Conservation (phyloP, 306 rosid species). For the Fagus sylvatica region DNA sequence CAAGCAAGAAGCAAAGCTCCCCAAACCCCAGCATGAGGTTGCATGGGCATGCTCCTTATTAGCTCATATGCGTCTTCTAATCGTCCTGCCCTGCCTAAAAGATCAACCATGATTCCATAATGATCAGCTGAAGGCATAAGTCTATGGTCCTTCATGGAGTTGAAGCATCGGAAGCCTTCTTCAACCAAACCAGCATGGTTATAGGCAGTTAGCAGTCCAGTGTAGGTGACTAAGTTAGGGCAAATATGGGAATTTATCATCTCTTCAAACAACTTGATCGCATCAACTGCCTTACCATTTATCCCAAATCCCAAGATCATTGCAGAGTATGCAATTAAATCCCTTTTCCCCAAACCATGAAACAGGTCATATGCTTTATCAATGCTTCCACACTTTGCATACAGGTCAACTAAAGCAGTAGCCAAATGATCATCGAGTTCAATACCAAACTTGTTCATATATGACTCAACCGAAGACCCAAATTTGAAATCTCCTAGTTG, state of each 20-base stretch:
- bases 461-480: slow-evolving; percentile 52
- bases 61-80: slow-evolving; percentile 58
- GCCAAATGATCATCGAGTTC: slow-evolving; percentile 74
- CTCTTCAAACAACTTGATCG: slow-evolving; percentile 56
- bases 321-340: slow-evolving; percentile 77
- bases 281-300: slow-evolving; percentile 58
- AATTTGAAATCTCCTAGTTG: slow-evolving; percentile 57
- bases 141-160: slow-evolving; percentile 54
- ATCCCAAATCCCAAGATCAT: slow-evolving; percentile 82
- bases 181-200: slow-evolving; percentile 69
- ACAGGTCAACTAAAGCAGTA: slow-evolving; percentile 70
- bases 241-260: slow-evolving; percentile 48
- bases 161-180: slow-evolving; percentile 65
- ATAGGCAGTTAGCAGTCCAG: slow-evolving; percentile 68
- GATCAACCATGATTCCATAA: slow-evolving; percentile 68
- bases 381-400: slow-evolving; percentile 71
- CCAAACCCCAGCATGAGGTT: slow-evolving; percentile 63
- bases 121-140: slow-evolving; percentile 60
- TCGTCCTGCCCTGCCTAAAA: slow-evolving; percentile 66
- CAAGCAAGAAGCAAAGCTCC: slow-evolving; percentile 81
- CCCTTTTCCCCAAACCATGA: slow-evolving; percentile 50
- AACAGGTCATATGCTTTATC: slow-evolving; percentile 62
- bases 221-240: slow-evolving; percentile 63
- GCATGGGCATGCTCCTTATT: slow-evolving; percentile 60
- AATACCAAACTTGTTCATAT: slow-evolving; percentile 50